Conservation (phyloP, 2,329 filamentous ascomycete genomes). For the Aureobasidium uvarum region DNA sequence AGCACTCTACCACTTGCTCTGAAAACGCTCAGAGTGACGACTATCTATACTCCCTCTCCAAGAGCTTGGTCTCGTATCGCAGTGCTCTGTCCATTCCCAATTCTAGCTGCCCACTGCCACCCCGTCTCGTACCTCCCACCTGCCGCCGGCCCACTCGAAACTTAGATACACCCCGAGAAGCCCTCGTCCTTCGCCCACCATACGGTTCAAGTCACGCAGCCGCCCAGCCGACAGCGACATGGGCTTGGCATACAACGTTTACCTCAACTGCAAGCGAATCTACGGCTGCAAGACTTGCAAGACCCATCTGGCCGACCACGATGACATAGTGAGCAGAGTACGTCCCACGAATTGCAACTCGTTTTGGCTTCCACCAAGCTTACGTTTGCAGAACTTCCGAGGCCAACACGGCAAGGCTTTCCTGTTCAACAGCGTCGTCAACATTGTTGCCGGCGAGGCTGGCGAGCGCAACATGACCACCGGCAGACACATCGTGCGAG, state of each 20-base stretch:
- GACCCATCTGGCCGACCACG: constrained; percentile 89
- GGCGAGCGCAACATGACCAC: constrained; percentile 98
- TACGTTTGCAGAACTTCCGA: constrained; percentile 74
- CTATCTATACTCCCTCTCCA: neutral
- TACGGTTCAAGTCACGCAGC: constrained; percentile 25
- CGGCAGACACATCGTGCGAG: constrained; percentile 87
- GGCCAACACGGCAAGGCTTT: constrained; percentile 98
- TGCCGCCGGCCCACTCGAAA: neutral
- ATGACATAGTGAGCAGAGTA: constrained; percentile 93
- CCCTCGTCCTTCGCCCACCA: constrained; percentile 11
- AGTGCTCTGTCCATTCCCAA: neutral
- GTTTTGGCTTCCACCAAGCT: constrained; percentile 17
- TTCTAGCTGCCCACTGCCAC: neutral
- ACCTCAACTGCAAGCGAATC: constrained; percentile 31
- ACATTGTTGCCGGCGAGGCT: constrained; percentile 78
- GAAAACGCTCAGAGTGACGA: neutral
- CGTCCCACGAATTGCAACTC: constrained; percentile 35
- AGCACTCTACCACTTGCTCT: neutral
- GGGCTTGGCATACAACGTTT: constrained; percentile 32
- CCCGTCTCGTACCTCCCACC: neutral
- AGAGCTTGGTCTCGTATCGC: neutral
- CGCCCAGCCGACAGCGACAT: constrained; percentile 28
- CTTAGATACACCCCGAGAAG: neutral
- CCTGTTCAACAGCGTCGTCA: constrained; percentile 92
- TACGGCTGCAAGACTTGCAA: constrained; percentile 73